Conservation (phyloP, 805 yeast genomes). For the Wickerhamiella musiphila region DNA sequence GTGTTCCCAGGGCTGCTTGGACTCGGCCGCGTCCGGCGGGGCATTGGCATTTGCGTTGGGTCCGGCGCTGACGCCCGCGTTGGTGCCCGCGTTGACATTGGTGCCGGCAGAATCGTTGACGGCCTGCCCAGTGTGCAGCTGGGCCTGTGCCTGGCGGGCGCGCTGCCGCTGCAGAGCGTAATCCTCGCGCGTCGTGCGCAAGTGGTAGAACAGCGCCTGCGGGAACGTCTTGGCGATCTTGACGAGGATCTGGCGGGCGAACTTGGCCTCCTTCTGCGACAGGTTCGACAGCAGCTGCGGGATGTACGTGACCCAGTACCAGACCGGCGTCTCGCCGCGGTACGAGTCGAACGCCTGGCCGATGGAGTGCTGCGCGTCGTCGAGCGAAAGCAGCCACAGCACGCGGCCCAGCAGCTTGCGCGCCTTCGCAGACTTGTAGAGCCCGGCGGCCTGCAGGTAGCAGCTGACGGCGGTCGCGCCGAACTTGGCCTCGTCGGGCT, state of each 20-base stretch:
- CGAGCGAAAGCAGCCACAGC: conserved; percentile 83
- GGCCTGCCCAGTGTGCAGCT: background rate
- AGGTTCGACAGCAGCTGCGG: conserved; percentile 84
- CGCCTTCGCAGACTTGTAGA: conserved; percentile 83
- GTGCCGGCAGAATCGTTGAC: background rate
- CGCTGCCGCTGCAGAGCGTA: conserved; percentile 72
- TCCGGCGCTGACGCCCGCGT: background rate
- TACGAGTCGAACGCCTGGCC: conserved; percentile 80
- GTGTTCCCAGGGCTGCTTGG: conserved; percentile 83
- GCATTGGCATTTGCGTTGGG: conserved; percentile 1
- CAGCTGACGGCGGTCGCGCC: conserved; percentile 93
- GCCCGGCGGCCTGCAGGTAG: conserved; percentile 92
- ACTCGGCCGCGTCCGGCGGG: conserved; percentile 10
- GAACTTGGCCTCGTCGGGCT: conserved; percentile 58
- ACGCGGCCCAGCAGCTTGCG: conserved; percentile 76
- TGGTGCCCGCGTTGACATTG: conserved; percentile 1
- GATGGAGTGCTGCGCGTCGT: conserved; percentile 65
- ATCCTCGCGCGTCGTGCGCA: conserved; percentile 90
- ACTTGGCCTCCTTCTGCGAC: conserved; percentile 77
- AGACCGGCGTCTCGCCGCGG: conserved; percentile 91
- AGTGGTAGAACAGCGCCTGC: conserved; percentile 90
- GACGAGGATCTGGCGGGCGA: conserved; percentile 75
- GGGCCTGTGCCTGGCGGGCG: conserved; percentile 1
- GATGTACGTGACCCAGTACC: conserved; percentile 97
- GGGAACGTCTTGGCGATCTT: conserved; percentile 94